Evolutionary conservation across 2,329 filamentous ascomycete genomes (phyloP), one percentile per base, ranked within the genome.

Genomic region (Nemania sp.): DNA sequence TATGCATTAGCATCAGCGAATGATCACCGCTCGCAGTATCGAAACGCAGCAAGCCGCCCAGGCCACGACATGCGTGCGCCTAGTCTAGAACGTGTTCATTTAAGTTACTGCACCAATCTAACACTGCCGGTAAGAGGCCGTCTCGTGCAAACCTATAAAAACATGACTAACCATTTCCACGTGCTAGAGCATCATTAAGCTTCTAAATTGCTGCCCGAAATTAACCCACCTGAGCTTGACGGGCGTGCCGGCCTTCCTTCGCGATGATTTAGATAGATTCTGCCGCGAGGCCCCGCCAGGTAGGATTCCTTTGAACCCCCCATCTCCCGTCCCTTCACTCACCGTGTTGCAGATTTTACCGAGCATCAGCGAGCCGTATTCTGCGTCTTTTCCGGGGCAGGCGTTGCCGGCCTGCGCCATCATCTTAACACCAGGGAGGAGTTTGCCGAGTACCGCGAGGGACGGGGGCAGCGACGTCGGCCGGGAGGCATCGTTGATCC

Each of bases 291-390:
- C 95, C 1, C 95, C 95, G 39, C 77, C 83, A 61, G 88, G 88
- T 89, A 80, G 66, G 80, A 13, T 52, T 18, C 42, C 29, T 21
- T 20, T 5, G 5, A 12, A 11, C 11, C 9, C n/a, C 1, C 12
- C 2, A 17, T 56, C 32, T 20, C 17, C 11, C 55, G 18, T 9
- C 47, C 2, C 53, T 18, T 42, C 58, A 51, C 73, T 78, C 56
- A 78, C 62, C 20, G n/a, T 15, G 3, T 45, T 37, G 4, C 57
- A 87, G 95, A 98, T 76, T 99, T 99, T 74, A 98, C 93, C 17
- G 90, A 94, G 48, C 92, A 97, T 72, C 95, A 99, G 75, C 87
- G 95, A 64, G 89, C 94, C 54, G 92, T 98, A 7, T 99, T 99
- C 74, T 99, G 95, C 72, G 95, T 99, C 55, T 99, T 99, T 75